A percentile compares a stretch with the other conserved stretches of the same genome.
Evolutionary conservation across 1,284 basidiomycete genomes (phyloP).

Genomic region (Grifola frondosa): DNA sequence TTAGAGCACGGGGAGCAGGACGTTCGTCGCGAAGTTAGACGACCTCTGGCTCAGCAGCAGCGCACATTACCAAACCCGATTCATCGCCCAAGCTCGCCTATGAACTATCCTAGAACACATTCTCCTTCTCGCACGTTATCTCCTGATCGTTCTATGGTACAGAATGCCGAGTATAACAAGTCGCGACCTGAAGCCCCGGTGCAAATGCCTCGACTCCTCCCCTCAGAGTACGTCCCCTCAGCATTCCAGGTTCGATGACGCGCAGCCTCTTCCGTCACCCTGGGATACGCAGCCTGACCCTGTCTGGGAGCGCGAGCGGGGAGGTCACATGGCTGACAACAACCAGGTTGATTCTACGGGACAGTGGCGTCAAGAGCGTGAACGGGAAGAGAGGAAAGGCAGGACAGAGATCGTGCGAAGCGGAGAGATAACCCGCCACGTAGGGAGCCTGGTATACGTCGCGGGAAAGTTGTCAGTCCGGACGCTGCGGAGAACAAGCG

Average conservation of each 20-base stretch:
- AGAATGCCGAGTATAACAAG: slow-evolving; percentile 19
- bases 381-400: slow-evolving; percentile 16
- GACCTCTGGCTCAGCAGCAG: slow-evolving; percentile 37
- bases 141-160: slow-evolving; percentile 38
- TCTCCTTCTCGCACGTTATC: slow-evolving; percentile 38
- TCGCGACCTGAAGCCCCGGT: slow-evolving; percentile 22
- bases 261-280: slow-evolving; percentile 27
- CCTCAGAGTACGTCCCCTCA: slow-evolving; percentile 22
- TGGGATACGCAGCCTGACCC: slow-evolving; percentile 52
- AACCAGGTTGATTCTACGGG: slow-evolving; percentile 32
- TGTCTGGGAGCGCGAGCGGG: slow-evolving; percentile 47
- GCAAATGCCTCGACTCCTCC: too few relatives aligned
- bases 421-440: slow-evolving; percentile 10
- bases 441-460: slow-evolving; percentile 11
- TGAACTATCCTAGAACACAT: slow-evolving; percentile 23
- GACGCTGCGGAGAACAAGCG: slow-evolving; percentile 15
- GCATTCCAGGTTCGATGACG: slow-evolving; percentile 16
- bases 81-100: slow-evolving; percentile 31
- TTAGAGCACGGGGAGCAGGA: slow-evolving; percentile 57
- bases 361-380: slow-evolving; percentile 31
- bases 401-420: slow-evolving; percentile 12
- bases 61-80: slow-evolving; percentile 30
- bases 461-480: slow-evolving; percentile 11
- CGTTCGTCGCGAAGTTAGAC: slow-evolving; percentile 42
- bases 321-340: slow-evolving; percentile 39